phyloP scores from a whole-genome alignment of 2,329 filamentous ascomycete genomes.

The Clarireedia sp. region DNA sequence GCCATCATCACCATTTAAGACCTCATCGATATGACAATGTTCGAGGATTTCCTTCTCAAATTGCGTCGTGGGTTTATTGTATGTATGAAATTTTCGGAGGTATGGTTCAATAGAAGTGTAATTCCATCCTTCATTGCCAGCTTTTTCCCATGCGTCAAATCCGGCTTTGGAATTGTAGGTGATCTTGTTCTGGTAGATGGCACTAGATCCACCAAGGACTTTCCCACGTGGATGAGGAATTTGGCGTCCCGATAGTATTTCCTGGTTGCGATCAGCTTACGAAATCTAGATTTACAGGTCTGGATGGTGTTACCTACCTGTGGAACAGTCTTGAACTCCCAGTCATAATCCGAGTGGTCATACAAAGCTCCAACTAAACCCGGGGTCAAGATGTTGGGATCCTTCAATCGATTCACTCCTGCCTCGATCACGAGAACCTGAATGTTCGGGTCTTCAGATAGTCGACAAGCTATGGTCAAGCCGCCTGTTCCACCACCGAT shows the following conservation, averaged over 20 bases:
- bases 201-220: slow-evolving; percentile 32
- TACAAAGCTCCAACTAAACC: not conserved
- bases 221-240: slow-evolving; percentile 26
- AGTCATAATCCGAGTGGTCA: slow-evolving; percentile 33
- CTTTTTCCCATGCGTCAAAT: slow-evolving; percentile 37
- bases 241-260: slow-evolving; percentile 1
- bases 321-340: slow-evolving; percentile 33
- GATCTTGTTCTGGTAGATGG: slow-evolving; percentile 26
- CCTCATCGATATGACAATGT: slow-evolving; percentile 2
- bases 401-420: slow-evolving; percentile 27
- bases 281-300: not conserved
- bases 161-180: slow-evolving; percentile 17
- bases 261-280: slow-evolving; percentile 24
- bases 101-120: slow-evolving; percentile 32
- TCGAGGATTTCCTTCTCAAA: not conserved
- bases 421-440: slow-evolving; percentile 35
- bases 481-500: slow-evolving; percentile 37
- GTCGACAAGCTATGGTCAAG: slow-evolving; percentile 33
- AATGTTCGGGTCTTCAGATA: slow-evolving; percentile 31
- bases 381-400: slow-evolving; percentile 32
- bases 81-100: slow-evolving; percentile 30
- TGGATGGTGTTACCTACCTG: slow-evolving; percentile 28
- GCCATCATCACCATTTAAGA: slow-evolving; percentile 3
- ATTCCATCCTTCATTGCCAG: slow-evolving; percentile 37
- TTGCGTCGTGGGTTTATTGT: slow-evolving; percentile 13